phyloP scores from a whole-genome alignment of 1,284 basidiomycete species.

The Cryptococcus sp. region DNA sequence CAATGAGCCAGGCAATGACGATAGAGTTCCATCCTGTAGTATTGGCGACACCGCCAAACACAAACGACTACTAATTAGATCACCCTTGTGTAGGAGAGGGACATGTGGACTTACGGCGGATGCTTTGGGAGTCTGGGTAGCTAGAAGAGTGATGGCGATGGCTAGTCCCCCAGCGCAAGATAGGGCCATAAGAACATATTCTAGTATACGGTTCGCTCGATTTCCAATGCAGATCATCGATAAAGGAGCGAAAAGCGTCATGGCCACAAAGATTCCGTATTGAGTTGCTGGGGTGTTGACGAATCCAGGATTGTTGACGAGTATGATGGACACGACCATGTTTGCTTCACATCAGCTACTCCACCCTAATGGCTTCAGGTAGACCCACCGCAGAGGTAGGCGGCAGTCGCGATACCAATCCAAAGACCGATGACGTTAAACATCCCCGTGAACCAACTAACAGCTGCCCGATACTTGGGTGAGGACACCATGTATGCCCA shows the following conservation, averaged over 20 bases:
- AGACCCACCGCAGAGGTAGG: slow-evolving; percentile 14
- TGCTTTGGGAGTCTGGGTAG: slow-evolving; percentile 20
- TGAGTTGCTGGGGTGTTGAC: slow-evolving; percentile 13
- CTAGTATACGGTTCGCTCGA: slow-evolving; percentile 14
- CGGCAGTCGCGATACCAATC: slow-evolving; percentile 12
- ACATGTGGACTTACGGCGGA: slow-evolving; percentile 11
- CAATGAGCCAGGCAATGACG: slow-evolving; percentile 34
- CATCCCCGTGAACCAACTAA: slow-evolving; percentile 16
- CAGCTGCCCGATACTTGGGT: slow-evolving; percentile 2
- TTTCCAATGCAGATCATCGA: slow-evolving; percentile 8
- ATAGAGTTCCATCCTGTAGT: slow-evolving; percentile 47
- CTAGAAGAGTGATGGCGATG: slow-evolving; percentile 43
- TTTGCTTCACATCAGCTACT: slow-evolving; percentile 23
- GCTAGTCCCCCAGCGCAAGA: slow-evolving; percentile 37
- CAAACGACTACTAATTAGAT: slow-evolving; percentile 41
- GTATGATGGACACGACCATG: slow-evolving; percentile 1
- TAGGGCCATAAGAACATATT: slow-evolving; percentile 23
- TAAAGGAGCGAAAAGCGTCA: slow-evolving; percentile 15
- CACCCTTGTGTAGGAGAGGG: slow-evolving; percentile 3
- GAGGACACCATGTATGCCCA: slow-evolving; percentile 33
- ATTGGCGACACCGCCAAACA: slow-evolving; percentile 46
- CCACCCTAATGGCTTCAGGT: too few species aligned
- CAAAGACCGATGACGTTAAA: slow-evolving; percentile 14
- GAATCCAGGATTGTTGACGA: slow-evolving; percentile 8
- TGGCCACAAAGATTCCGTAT: slow-evolving; percentile 18